Conservation (phyloP, 208 protist species). For the Entamoeba invadens region DNA sequence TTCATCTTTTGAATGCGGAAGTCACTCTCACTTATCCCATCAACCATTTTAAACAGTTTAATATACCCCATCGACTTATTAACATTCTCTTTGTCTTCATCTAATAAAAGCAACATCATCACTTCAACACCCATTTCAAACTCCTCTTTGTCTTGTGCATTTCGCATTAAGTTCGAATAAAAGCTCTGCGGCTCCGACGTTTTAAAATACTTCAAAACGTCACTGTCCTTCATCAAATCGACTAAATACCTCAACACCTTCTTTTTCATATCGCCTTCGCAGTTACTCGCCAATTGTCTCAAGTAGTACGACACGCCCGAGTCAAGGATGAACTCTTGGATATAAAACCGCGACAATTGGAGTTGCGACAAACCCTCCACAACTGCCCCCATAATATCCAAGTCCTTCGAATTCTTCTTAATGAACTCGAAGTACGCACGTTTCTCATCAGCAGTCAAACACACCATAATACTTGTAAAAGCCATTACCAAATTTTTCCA, state of each 20-base stretch:
- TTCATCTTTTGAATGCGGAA: not conserved
- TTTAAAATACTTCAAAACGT: not conserved
- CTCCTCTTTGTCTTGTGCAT: not conserved
- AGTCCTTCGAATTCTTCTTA: not conserved
- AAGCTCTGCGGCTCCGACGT: not conserved
- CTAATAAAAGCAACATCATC: not conserved
- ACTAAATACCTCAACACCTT: not conserved
- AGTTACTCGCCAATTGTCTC: not conserved
- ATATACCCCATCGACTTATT: not conserved
- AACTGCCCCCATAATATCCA: not conserved
- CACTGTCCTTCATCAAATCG: not conserved
- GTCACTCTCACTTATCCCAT: not conserved
- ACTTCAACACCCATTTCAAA: not conserved
- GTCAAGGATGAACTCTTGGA: not conserved
- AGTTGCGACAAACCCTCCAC: not conserved
- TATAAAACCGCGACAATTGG: not conserved
- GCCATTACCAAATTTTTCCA: not conserved
- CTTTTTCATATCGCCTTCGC: not conserved
- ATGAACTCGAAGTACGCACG: not conserved
- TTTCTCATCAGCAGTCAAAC: not conserved
- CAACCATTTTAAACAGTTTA: not conserved
- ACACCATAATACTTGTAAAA: not conserved
- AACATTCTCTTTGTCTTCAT: not conserved
- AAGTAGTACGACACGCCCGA: not conserved
- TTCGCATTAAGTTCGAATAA: not conserved